These are phyloP conservation scores for Trichocomaceae sp. DNA, from an alignment of 2,329 filamentous ascomycete genomes.

Conservation along the genomic window DNA sequence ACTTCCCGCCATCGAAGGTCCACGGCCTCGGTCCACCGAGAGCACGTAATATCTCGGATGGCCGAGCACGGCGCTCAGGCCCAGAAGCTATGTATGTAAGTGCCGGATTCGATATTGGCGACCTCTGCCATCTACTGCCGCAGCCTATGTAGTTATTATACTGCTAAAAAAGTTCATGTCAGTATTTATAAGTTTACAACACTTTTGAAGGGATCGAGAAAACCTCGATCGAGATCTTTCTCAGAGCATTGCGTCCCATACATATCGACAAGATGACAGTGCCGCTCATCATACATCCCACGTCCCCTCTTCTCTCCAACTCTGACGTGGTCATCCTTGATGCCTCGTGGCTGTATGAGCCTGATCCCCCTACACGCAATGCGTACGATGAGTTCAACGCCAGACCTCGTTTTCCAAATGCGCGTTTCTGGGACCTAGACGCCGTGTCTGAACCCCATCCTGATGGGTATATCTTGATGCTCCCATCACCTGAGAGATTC, in stretches of 20 bases:
- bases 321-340: not conserved
- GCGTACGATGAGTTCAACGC: not conserved
- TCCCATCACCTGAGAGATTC: not conserved
- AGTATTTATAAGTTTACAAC: not conserved
- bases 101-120: no score
- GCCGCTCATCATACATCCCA: slow-evolving; percentile 2
- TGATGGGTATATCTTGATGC: not conserved
- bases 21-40: slow-evolving; percentile 1
- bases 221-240: not conserved
- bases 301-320: not conserved
- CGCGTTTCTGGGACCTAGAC: slow-evolving; percentile 1
- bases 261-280: not conserved
- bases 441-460: not conserved
- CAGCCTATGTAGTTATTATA: no score
- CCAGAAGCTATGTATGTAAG: no score
- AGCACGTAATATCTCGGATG: slow-evolving; percentile 4
- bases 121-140: no score
- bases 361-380: not conserved
- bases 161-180: not conserved
- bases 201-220: not conserved
- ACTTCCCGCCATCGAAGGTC: not conserved
- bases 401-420: not conserved
- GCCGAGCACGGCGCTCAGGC: not conserved
- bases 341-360: not conserved
- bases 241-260: not conserved